Base-by-base conservation (phyloP, 805 yeast species). In the Pichia deserticola region DNA sequence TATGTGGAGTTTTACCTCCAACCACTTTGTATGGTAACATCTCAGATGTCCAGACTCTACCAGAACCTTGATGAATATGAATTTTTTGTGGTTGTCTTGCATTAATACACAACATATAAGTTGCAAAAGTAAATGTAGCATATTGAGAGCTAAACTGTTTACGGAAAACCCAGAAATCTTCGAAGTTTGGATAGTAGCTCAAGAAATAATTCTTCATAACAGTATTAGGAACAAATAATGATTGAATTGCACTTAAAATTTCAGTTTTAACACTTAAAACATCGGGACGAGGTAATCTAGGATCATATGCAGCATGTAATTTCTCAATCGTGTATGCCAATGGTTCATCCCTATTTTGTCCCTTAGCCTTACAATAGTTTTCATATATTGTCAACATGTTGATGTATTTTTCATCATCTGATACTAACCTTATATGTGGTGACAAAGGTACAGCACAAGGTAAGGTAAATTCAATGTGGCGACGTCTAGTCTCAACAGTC, bases 161-260 rank as follows among this genome's bases (percentile, higher is more conserved):
- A 54, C 98, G 79, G 82, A 95, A 93, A 47, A 92, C 69, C 99
- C 99, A 93, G 74, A 92, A 93, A 60, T 92, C 97, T 65, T 86
- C 97, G 64, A 84, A 95, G 51, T 81, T 77, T 11, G 84, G 76
- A 66, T 82, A 93, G 39, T 82, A 70, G 7, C 73, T 75, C 49
- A 83, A 65, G 62, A 89, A 93, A 64, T 86, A 85, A 56, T 86
- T 86, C 60, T 82, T 82, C 72, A 92, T 72, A 35, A 92, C 84
- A 5, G 87, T 83, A 28, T 85, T 76, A 36, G 99, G 98, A 48
- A 90, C 92, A 66, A 87, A 76, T 60, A 85, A 71, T 1, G 95
- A 77, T 67, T 93, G 97, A 54, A 92, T 87, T 4, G 96, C 89
- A 56, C 89, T 81, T 63, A 93, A 74, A 47, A 95, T 90, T 66